Evolutionary conservation across 495 filamentous ascomycete species (phyloP).

Genomic region (Aspergillus leporis): DNA sequence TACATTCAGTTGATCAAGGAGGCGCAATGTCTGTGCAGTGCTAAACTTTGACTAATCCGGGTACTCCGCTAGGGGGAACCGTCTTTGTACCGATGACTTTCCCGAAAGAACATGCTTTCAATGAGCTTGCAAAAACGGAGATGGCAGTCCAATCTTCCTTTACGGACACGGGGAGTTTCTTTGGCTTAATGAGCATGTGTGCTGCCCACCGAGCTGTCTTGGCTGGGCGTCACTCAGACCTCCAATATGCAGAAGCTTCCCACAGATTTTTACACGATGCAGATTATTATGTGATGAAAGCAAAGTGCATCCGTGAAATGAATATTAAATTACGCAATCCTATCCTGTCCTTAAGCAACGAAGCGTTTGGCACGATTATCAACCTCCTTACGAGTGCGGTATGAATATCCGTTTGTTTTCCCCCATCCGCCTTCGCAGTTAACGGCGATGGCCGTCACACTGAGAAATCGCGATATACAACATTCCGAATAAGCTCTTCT

Average conservation of each 20-base stretch:
- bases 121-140: slow-evolving; percentile 25
- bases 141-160: slow-evolving; percentile 33
- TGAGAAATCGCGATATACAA: neutral
- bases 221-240: slow-evolving; percentile 20
- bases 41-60: neutral
- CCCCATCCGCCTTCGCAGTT: neutral
- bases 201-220: slow-evolving; percentile 37
- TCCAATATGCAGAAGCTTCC: neutral
- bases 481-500: slow-evolving; percentile 8
- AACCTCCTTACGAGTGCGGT: slow-evolving; percentile 37
- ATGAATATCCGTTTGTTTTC: neutral
- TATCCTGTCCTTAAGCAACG: slow-evolving; percentile 25
- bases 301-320: slow-evolving; percentile 35
- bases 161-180: slow-evolving; percentile 38
- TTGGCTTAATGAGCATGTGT: slow-evolving; percentile 39
- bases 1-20: neutral
- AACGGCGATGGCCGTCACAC: neutral
- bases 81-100: slow-evolving; percentile 42
- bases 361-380: slow-evolving; percentile 40
- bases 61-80: slow-evolving; percentile 24
- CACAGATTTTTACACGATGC: slow-evolving; percentile 22
- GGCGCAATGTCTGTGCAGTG: neutral
- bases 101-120: slow-evolving; percentile 27
- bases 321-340: slow-evolving; percentile 33
- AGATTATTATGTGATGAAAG: slow-evolving; percentile 41